phyloP scores from a whole-genome alignment of 345 rosid species.

The Arabidopsis suecica region DNA sequence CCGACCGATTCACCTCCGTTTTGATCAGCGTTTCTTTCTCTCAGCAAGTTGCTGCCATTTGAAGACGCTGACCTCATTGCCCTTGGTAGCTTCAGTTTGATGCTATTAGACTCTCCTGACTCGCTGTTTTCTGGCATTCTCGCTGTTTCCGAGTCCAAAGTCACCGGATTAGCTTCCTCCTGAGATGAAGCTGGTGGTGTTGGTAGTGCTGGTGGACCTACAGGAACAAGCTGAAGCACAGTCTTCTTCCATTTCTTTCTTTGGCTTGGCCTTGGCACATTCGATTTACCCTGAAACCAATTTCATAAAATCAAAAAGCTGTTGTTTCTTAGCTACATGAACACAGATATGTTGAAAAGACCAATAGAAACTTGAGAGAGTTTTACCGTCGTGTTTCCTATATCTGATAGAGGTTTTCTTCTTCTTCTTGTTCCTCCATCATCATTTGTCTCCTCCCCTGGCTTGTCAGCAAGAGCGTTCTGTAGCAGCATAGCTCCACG shows the following conservation, averaged over 20 bases:
- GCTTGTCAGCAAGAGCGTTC: constrained; percentile 66
- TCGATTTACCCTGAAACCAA: constrained; percentile 67
- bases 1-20: constrained; percentile 54
- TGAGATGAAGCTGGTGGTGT: constrained; percentile 45
- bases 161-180: constrained; percentile 35
- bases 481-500: constrained; percentile 84
- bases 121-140: constrained; percentile 47
- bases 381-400: constrained; percentile 68
- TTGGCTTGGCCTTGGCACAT: constrained; percentile 65
- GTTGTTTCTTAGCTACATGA: neutral
- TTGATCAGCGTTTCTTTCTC: constrained; percentile 79
- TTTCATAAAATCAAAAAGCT: neutral
- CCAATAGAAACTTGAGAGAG: neutral
- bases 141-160: constrained; percentile 35
- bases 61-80: constrained; percentile 74
- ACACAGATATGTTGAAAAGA: neutral
- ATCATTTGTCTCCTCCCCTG: constrained; percentile 48
- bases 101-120: constrained; percentile 45
- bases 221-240: constrained; percentile 75
- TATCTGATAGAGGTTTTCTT: constrained; percentile 84
- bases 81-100: constrained; percentile 73
- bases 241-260: constrained; percentile 85
- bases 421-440: constrained; percentile 46
- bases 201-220: constrained; percentile 46
- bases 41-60: constrained; percentile 61